Evolutionary conservation across 768 basidiomycete genomes (phyloP).

Genomic region (Serendipita sp.): DNA sequence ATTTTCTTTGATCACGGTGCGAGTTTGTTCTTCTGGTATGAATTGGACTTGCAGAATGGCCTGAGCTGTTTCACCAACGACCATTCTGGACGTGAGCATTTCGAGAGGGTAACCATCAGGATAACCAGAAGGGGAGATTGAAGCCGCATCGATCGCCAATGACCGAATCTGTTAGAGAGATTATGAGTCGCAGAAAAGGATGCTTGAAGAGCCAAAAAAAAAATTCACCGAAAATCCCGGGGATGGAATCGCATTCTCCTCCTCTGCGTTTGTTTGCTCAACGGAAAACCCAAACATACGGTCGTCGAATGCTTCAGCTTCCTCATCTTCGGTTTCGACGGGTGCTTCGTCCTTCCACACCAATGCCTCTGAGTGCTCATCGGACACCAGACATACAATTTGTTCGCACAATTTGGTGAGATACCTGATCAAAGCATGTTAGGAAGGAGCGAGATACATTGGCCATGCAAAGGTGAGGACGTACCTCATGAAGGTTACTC

Average conservation of each 20-base stretch:
- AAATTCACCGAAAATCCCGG: background rate
- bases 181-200: background rate
- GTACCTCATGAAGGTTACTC: constrained; percentile 52
- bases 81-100: background rate
- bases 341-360: constrained; percentile 24
- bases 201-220: background rate
- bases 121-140: background rate
- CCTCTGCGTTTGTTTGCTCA: background rate
- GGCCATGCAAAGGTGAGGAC: too few relatives aligned
- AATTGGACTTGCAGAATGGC: background rate
- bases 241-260: background rate
- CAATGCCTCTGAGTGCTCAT: constrained; percentile 30
- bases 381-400: constrained; percentile 33
- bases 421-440: too few relatives aligned
- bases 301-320: background rate
- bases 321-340: constrained; percentile 19
- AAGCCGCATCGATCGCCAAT: background rate
- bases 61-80: background rate
- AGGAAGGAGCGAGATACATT: too few relatives aligned
- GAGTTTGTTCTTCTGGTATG: background rate
- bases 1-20: background rate
- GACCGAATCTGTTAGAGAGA: background rate
- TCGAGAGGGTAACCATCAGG: background rate
- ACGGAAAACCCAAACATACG: background rate
- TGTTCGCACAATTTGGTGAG: constrained; percentile 46